Conservation (phyloP, 257 asterid genomes). For the Rauvolfia tetraphylla region DNA sequence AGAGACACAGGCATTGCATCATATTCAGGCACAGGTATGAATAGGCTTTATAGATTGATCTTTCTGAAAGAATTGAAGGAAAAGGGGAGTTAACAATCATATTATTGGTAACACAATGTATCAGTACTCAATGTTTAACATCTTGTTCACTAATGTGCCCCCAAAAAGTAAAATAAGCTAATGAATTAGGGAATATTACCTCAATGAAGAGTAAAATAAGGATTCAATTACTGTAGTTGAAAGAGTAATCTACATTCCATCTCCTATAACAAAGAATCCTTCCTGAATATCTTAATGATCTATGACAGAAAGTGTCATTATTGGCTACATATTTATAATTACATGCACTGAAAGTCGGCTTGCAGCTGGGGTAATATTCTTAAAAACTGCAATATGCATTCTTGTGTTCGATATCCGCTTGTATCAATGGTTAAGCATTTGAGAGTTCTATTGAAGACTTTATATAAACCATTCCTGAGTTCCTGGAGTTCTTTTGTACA, state of each 20-base stretch:
- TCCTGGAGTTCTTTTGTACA: background rate
- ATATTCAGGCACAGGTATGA: constrained; percentile 70
- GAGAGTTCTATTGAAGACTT: background rate
- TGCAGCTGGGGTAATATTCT: background rate
- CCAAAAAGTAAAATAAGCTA: background rate
- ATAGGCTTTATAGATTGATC: background rate
- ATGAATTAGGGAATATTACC: background rate
- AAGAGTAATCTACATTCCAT: background rate
- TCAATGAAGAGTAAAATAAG: background rate
- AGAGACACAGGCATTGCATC: constrained; percentile 46
- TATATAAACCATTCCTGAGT: background rate
- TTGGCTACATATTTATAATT: background rate
- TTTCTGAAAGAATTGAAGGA: background rate
- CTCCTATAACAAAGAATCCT: background rate
- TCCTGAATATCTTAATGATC: background rate
- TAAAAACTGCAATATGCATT: background rate
- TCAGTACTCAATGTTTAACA: background rate
- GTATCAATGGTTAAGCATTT: background rate
- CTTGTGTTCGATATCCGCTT: background rate
- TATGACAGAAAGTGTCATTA: background rate
- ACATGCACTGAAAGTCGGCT: background rate
- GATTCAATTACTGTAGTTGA: background rate
- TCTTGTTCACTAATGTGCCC: background rate
- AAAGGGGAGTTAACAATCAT: background rate
- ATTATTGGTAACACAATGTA: background rate